Evolutionary conservation across 495 filamentous ascomycete genomes (phyloP).

Genomic region (Aspergillus nidulans): DNA sequence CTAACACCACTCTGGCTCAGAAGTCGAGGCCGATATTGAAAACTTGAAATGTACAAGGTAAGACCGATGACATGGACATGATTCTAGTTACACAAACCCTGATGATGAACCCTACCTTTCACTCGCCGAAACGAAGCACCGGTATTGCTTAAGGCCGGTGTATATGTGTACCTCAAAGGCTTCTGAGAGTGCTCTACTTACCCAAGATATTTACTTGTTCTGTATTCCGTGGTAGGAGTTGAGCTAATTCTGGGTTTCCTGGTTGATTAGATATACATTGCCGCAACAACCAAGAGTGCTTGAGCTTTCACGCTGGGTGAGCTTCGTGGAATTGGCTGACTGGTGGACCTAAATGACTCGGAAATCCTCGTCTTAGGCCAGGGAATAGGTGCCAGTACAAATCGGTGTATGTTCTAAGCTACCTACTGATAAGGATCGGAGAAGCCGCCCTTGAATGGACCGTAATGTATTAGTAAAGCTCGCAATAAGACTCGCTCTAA

Average conservation of each 20-base stretch:
- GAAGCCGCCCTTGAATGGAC: background rate
- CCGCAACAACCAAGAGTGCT: background rate
- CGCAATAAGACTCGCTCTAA: no score
- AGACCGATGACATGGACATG: no score
- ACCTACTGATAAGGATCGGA: background rate
- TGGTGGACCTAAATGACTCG: no score
- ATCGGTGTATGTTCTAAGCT: background rate
- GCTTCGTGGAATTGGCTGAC: background rate
- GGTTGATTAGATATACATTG: background rate
- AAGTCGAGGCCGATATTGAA: no score
- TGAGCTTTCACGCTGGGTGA: no score
- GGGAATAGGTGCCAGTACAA: no score
- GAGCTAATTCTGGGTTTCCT: background rate
- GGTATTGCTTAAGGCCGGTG: slow-evolving; percentile 6
- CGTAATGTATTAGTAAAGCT: no score
- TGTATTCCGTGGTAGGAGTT: background rate
- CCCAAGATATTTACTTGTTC: background rate
- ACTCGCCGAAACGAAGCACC: slow-evolving; percentile 7
- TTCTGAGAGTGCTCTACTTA: background rate
- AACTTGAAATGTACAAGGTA: no score
- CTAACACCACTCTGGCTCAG: no score
- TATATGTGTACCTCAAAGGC: background rate
- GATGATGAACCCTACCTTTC: slow-evolving; percentile 7
- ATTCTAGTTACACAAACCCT: background rate
- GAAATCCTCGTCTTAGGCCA: no score